Conservation (phyloP, 1,284 basidiomycete genomes). For the Puccinia polysora region DNA sequence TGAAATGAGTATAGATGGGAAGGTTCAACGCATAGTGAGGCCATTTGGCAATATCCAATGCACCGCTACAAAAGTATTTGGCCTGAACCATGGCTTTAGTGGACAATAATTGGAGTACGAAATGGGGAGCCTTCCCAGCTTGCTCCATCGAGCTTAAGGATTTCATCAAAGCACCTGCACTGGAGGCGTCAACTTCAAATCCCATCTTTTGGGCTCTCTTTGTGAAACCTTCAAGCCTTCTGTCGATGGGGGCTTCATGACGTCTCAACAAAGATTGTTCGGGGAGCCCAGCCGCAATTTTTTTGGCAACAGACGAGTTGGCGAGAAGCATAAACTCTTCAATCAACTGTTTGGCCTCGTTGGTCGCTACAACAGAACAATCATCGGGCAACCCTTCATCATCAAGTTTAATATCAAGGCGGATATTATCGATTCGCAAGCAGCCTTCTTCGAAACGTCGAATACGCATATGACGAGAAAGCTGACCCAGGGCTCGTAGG, state of each 20-base stretch:
- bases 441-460: constrained; percentile 77
- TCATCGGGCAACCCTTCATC: constrained; percentile 76
- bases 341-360: constrained; percentile 73
- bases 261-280: constrained; percentile 91
- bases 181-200: constrained; percentile 72
- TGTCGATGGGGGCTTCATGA: constrained; percentile 85
- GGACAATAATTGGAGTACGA: constrained; percentile 70
- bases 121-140: constrained; percentile 65
- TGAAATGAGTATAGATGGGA: constrained; percentile 96
- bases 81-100: constrained; percentile 85
- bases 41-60: constrained; percentile 99
- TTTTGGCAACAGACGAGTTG: constrained; percentile 83
- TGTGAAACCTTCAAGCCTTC: constrained; percentile 71
- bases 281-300: constrained; percentile 85
- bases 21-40: constrained; percentile 83
- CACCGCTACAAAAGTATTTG: constrained; percentile 97
- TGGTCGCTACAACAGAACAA: constrained; percentile 64
- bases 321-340: constrained; percentile 96
- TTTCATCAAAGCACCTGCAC: constrained; percentile 74
- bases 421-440: constrained; percentile 67
- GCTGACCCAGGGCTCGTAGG: constrained; percentile 50
- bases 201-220: constrained; percentile 78
- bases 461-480: constrained; percentile 70
- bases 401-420: constrained; percentile 74
- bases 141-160: constrained; percentile 67